Conservation (phyloP, 176 grass and related monocot genomes). For the Areca catechu region DNA sequence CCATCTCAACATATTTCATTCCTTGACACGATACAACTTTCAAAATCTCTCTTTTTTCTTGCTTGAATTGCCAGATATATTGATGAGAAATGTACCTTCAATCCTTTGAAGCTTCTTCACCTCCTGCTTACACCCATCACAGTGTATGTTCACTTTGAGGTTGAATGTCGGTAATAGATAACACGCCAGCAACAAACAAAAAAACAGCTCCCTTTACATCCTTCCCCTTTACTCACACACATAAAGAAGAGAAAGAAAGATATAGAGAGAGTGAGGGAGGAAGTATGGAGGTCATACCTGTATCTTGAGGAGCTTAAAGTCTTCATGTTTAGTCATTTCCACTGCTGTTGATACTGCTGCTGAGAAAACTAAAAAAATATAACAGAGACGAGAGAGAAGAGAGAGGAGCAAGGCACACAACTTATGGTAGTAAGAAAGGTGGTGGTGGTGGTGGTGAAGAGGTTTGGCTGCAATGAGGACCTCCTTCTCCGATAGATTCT, state of each 20-base stretch:
- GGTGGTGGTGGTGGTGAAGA: no score
- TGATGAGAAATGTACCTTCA: conserved; percentile 48
- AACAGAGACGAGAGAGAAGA: neutral
- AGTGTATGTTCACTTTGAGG: conserved; percentile 98
- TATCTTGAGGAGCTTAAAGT: conserved; percentile 97
- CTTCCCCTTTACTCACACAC: conserved; percentile 4
- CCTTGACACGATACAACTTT: no score
- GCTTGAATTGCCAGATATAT: neutral
- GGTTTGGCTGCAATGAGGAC: no score
- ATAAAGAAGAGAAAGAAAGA: neutral
- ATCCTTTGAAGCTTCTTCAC: conserved; percentile 95
- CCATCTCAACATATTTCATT: no score
- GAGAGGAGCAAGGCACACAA: neutral
- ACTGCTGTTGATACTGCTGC: conserved; percentile 24
- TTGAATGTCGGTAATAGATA: conserved; percentile 61
- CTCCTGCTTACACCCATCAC: conserved; percentile 90
- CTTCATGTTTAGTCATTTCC: conserved; percentile 83
- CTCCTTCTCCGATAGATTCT: no score
- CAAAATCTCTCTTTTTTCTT: no score
- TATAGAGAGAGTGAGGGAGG: neutral
- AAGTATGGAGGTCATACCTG: conserved; percentile 35
- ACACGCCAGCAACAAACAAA: neutral
- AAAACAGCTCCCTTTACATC: no score
- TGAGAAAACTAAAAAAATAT: neutral
- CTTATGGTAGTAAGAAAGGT: no score